phyloP scores from a whole-genome alignment of 1,284 basidiomycete species.

The Moesziomyces aphidis region DNA sequence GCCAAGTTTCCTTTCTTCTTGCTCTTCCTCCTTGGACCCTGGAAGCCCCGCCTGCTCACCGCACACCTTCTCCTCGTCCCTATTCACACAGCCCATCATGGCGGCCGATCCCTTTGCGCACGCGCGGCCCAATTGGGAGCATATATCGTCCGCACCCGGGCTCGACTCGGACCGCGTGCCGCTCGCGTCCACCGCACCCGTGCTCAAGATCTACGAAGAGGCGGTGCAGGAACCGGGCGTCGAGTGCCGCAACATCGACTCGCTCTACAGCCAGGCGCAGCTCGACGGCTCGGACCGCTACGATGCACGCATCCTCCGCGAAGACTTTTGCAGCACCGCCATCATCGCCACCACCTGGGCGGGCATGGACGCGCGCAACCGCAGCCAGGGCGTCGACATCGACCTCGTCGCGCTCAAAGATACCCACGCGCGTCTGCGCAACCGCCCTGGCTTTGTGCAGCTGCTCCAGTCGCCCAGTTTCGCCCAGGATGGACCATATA shows the following conservation, averaged over 20 bases:
- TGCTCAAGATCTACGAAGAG: slow-evolving; percentile 54
- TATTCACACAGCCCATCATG: neutral
- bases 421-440: slow-evolving; percentile 26
- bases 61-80: neutral
- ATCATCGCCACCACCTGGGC: slow-evolving; percentile 58
- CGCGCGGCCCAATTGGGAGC: slow-evolving; percentile 8
- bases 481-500: neutral
- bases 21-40: neutral
- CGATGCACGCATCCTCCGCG: slow-evolving; percentile 51
- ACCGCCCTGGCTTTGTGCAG: slow-evolving; percentile 15
- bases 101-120: slow-evolving; percentile 7
- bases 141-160: neutral
- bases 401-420: slow-evolving; percentile 50
- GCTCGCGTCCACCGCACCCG: slow-evolving; percentile 46
- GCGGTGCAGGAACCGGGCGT: slow-evolving; percentile 58
- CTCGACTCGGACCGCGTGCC: neutral
- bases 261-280: slow-evolving; percentile 52
- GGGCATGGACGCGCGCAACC: slow-evolving; percentile 26
- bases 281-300: slow-evolving; percentile 26
- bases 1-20: neutral
- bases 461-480: slow-evolving; percentile 49
- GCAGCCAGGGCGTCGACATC: slow-evolving; percentile 56
- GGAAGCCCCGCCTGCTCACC: neutral
- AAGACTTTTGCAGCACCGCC: slow-evolving; percentile 58
- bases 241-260: slow-evolving; percentile 55